phyloP scores from a whole-genome alignment of 164 flowering plant species.

The grape (Vitis vinifera) region DNA sequence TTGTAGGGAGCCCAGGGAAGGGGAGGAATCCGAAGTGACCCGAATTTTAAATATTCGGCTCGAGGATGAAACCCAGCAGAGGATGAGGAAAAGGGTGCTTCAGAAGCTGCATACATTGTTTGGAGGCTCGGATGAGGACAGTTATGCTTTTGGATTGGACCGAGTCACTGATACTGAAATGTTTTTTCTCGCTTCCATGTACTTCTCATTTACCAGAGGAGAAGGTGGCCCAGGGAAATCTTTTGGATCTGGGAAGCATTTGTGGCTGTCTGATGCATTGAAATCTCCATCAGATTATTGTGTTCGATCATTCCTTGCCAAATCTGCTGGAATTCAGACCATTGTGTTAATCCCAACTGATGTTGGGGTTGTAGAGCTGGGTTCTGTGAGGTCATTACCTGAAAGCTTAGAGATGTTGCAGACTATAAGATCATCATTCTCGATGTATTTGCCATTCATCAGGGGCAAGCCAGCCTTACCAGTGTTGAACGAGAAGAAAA shows the following conservation, averaged over 20 bases:
- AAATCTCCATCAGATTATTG: conserved; percentile 63
- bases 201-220: conserved; percentile 82
- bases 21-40: conserved; percentile 56
- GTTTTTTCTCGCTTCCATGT: conserved; percentile 96
- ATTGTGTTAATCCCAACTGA: conserved; percentile 82
- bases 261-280: conserved; percentile 67
- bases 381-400: conserved; percentile 71
- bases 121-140: conserved; percentile 88
- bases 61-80: conserved; percentile 73
- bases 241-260: conserved; percentile 60
- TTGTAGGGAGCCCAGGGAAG: conserved; percentile 83
- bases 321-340: conserved; percentile 83
- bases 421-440: conserved; percentile 50
- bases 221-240: conserved; percentile 90
- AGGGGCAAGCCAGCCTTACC: conserved; percentile 31
- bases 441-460: conserved; percentile 22
- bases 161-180: conserved; percentile 89
- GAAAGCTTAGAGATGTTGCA: conserved; percentile 64
- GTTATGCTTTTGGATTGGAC: conserved; percentile 73
- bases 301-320: conserved; percentile 74
- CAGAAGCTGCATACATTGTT: conserved; percentile 72
- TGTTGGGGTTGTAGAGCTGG: conserved; percentile 87
- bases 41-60: conserved; percentile 30
- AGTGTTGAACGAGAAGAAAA: conserved; percentile 37
- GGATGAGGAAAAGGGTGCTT: conserved; percentile 78